Evolutionary conservation across 192 early-diverging fungal species (phyloP).

Genomic region (Neocallimastix lanati): DNA sequence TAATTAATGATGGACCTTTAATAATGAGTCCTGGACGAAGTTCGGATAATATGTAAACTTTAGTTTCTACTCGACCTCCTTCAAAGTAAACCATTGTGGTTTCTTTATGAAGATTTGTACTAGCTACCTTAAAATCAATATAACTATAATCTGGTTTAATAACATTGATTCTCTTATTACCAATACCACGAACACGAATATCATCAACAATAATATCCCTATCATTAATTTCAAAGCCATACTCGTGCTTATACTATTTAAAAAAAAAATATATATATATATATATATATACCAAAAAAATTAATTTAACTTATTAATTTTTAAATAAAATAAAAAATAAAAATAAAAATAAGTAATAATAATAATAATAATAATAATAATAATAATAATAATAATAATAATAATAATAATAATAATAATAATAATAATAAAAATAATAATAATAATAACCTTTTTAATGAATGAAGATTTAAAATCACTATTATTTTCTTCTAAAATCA

Average conservation of each 20-base stretch:
- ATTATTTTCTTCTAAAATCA: not conserved
- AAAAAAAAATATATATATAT: too few species aligned
- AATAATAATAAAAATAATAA: not conserved
- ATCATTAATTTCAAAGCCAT: constrained; percentile 76
- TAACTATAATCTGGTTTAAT: constrained; percentile 5
- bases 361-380: too few species aligned
- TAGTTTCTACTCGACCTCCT: constrained; percentile 37
- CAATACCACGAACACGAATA: constrained; percentile 76
- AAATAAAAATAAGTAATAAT: too few species aligned
- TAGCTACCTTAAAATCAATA: constrained; percentile 13
- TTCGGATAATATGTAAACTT: constrained; percentile 47
- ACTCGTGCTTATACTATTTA: constrained; percentile 65
- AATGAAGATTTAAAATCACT: not conserved
- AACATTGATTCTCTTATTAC: constrained; percentile 12
- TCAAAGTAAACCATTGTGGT: constrained; percentile 54
- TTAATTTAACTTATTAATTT: too few species aligned
- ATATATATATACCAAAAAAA: too few species aligned
- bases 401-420: not conserved
- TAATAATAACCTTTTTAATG: not conserved
- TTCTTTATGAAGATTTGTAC: not conserved
- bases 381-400: too few species aligned
- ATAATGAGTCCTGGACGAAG: constrained; percentile 47
- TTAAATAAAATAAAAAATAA: too few species aligned
- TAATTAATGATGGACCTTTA: constrained; percentile 73
- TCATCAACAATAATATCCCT: constrained; percentile 77